Evolutionary conservation across 2,329 filamentous ascomycete species (phyloP), one percentile per base, ranked within the genome.

Genomic region (Cladobotryum protrusum): DNA sequence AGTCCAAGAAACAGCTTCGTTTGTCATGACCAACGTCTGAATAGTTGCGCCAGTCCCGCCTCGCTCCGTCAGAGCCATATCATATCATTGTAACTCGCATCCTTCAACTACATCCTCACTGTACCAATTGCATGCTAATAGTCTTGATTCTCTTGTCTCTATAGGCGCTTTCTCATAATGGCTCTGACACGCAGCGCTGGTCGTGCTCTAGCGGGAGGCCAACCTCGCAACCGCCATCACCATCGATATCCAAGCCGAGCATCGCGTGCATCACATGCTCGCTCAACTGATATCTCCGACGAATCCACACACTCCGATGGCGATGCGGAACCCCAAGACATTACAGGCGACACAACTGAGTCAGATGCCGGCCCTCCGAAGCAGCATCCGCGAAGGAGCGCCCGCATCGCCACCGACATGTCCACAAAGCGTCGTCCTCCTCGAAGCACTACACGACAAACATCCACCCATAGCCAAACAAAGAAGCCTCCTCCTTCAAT

Each of bases 161-260:
- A 19, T 40, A 40, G 37, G 37, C n/a, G 24, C 29, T 34, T 18
- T 43, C 47, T 19, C 41, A 47, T 32, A 43, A 67, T 67, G 64
- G 60, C 61, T 36, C 55, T 59, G 33, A 66, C 61, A 34, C 58
- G 62, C 53, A 61, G 57, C 45, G 54, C 56, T 46, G 52, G 54
- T 37, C 52, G 53, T 37, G 52, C 54, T n/a, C 43, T 50, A 37
- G 24, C 43, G n/a, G 33, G 40, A 36, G 44, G 32, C 20, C 41
- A 68, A 66, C 58, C 57, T 47, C 53, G 48, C 47, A 47, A 46
- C 42, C 48, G 43, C 49, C 14, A 17, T 15, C 37, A 40, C 41
- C 43, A 41, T 29, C 46, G 46, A n/a, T 48, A 52, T 18, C 50
- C 50, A 34, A 45, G 42, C 35, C 50, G 50, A 20, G 42, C n/a